Evolutionary conservation across 305 asterid genomes (phyloP), one percentile per base, ranked within the genome.

Genomic region (Fraxinus dipetala): DNA sequence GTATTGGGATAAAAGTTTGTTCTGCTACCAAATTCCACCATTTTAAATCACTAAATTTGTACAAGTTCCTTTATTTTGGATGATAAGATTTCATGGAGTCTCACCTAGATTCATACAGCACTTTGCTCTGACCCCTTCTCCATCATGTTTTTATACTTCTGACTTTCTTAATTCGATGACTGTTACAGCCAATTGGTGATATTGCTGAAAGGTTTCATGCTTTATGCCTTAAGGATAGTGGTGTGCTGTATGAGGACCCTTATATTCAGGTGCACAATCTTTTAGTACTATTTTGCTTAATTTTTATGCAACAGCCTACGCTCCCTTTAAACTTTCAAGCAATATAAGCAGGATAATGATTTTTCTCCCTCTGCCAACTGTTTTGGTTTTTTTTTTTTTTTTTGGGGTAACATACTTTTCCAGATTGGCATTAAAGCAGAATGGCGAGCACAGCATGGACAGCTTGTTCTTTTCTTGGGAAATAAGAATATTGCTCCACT

Each of bases 391-490:
- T 7, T 61, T 63, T 75, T 80, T 56, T 65, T 32, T 34, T 34
- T 34, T 4, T 4, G 1, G 38, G 75, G 78, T 75, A 54, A 84
- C 30, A 6, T 67, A 72, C 74, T 63, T 77, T 88, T 82, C 78
- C 91, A 95, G 98, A 91, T 95, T 90, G 98, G 98, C 86, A 90
- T 91, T 85, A 95, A 95, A 90, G 95, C 96, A 28, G 98, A 95
- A 74, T 95, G 98, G 98, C 90, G 93, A 84, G 91, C 91, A 48
- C 95, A 91, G 84, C 97, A 91, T 2, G 98, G 98, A 77, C 91
- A 94, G 80, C 87, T 93, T 82, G 91, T 95, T 83, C 95, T 93
- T 83, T 93, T 93, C 92, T 90, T 95, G 85, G 98, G 98, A 83
- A 95, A 95, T 86, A 95, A 95, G 88, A 95, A 90, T 87, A 88